phyloP scores from a whole-genome alignment of 352 stramenopile species.

The Detonula confervacea region DNA sequence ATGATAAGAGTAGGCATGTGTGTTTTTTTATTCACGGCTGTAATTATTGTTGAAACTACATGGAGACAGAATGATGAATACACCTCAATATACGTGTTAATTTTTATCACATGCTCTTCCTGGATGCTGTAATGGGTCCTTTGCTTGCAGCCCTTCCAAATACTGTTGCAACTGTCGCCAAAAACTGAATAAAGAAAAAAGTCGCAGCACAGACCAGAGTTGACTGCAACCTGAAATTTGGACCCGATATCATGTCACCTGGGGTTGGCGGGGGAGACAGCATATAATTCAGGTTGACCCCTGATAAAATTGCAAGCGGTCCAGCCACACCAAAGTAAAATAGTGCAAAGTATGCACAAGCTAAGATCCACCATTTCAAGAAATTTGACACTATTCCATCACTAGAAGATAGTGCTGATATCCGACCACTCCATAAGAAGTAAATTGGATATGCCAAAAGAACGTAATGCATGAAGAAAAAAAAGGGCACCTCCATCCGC shows the following conservation, averaged over 20 bases:
- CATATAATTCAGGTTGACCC: slow-evolving; percentile 68
- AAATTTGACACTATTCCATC: slow-evolving; percentile 41
- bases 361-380: slow-evolving; percentile 50
- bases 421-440: slow-evolving; percentile 35
- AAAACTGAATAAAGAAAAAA: slow-evolving; percentile 58
- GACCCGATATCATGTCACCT: slow-evolving; percentile 42
- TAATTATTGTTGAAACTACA: too few species aligned
- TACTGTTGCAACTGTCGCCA: slow-evolving; percentile 28
- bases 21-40: too few species aligned
- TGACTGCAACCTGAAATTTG: slow-evolving; percentile 55
- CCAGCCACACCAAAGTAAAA: slow-evolving; percentile 58
- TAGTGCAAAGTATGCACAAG: slow-evolving; percentile 54
- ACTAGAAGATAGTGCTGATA: slow-evolving; percentile 40
- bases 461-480: slow-evolving; percentile 60
- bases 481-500: slow-evolving; percentile 59
- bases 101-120: slow-evolving; percentile 29
- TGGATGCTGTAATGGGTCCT: slow-evolving; percentile 1
- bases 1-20: too few species aligned
- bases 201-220: slow-evolving; percentile 39
- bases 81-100: too few species aligned
- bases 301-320: slow-evolving; percentile 43
- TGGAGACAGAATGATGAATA: too few species aligned
- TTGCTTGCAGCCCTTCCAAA: slow-evolving; percentile 15
- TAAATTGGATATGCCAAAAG: slow-evolving; percentile 56
- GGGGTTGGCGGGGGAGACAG: slow-evolving; percentile 53